phyloP scores from a whole-genome alignment of 257 asterid species.

The Capsicum rhomboideum region DNA sequence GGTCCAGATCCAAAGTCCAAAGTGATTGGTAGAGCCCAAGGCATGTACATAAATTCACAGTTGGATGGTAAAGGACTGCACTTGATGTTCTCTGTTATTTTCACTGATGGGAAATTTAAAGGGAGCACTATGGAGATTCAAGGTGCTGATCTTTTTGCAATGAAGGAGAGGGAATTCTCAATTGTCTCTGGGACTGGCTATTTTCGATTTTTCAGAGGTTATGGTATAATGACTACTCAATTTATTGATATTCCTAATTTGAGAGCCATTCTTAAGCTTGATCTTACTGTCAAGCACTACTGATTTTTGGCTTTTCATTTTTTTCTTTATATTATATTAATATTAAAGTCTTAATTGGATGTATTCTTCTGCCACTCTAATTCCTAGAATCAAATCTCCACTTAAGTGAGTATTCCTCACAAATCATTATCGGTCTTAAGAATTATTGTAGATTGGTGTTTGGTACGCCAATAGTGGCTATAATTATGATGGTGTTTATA shows the following conservation, averaged over 20 bases:
- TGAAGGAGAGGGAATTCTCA: conserved; percentile 36
- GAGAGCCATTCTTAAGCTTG: conserved; percentile 38
- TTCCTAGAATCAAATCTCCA: not conserved
- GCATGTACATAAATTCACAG: conserved; percentile 45
- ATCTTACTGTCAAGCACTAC: conserved; percentile 31
- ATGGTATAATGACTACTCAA: conserved; percentile 42
- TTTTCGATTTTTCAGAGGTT: conserved; percentile 39
- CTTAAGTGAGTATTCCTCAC: no score
- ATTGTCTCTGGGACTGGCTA: conserved; percentile 38
- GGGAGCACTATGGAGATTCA: conserved; percentile 46
- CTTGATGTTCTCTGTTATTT: conserved; percentile 36
- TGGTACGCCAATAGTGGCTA: no score
- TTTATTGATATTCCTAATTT: conserved; percentile 25
- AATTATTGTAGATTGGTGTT: no score
- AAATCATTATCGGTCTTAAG: no score
- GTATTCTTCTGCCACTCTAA: not conserved
- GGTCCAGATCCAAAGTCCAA: conserved; percentile 27
- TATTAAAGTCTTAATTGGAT: not conserved
- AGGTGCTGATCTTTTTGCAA: conserved; percentile 30
- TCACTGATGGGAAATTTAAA: conserved; percentile 31
- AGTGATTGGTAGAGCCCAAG: conserved; percentile 45
- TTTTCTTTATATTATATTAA: not conserved
- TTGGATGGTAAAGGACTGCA: conserved; percentile 38
- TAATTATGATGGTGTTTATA: no score
- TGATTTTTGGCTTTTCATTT: not conserved